These are phyloP conservation scores for Mycena haematopus DNA, from an alignment of 768 basidiomycete species.

Conservation along the genomic window DNA sequence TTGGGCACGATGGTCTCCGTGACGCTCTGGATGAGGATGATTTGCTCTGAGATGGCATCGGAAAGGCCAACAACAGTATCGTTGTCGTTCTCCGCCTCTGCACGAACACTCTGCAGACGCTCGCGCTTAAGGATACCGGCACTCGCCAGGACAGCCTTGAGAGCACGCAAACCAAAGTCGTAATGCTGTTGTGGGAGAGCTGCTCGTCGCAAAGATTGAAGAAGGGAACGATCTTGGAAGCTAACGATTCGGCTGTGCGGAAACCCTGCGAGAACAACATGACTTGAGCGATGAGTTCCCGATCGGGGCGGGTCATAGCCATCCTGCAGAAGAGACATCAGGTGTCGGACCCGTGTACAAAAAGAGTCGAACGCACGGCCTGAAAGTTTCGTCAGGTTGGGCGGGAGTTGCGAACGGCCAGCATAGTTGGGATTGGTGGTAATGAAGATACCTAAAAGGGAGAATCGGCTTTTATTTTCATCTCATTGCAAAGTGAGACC, in stretches of 20 bases:
- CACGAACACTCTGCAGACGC: slow-evolving; percentile 64
- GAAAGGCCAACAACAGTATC: slow-evolving; percentile 63
- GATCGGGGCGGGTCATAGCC: slow-evolving; percentile 99
- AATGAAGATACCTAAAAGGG: slow-evolving; percentile 87
- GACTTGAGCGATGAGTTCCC: slow-evolving; percentile 98
- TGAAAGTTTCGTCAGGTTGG: slow-evolving; percentile 93
- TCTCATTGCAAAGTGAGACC: slow-evolving; percentile 19
- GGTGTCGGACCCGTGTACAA: neutral
- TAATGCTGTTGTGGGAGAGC: slow-evolving; percentile 98
- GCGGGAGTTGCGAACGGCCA: slow-evolving; percentile 89
- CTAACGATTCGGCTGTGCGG: slow-evolving; percentile 96
- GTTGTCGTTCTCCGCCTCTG: slow-evolving; percentile 45
- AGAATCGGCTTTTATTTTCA: slow-evolving; percentile 6
- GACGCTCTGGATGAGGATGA: slow-evolving; percentile 97
- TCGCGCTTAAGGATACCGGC: slow-evolving; percentile 98
- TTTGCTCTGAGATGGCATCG: slow-evolving; percentile 84
- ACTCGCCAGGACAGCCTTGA: slow-evolving; percentile 95
- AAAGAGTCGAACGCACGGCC: slow-evolving; percentile 67
- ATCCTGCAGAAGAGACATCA: slow-evolving; percentile 59
- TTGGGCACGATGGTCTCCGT: slow-evolving; percentile 99
- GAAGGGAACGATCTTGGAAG: slow-evolving; percentile 98
- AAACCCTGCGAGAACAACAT: slow-evolving; percentile 99
- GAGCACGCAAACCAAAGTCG: slow-evolving; percentile 96
- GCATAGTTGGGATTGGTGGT: slow-evolving; percentile 99
- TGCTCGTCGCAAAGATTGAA: slow-evolving; percentile 99